A percentile compares a stretch with the other conserved stretches of the same genome.
Conservation (phyloP, 1,284 basidiomycete species). For the Ustilago loliicola region DNA sequence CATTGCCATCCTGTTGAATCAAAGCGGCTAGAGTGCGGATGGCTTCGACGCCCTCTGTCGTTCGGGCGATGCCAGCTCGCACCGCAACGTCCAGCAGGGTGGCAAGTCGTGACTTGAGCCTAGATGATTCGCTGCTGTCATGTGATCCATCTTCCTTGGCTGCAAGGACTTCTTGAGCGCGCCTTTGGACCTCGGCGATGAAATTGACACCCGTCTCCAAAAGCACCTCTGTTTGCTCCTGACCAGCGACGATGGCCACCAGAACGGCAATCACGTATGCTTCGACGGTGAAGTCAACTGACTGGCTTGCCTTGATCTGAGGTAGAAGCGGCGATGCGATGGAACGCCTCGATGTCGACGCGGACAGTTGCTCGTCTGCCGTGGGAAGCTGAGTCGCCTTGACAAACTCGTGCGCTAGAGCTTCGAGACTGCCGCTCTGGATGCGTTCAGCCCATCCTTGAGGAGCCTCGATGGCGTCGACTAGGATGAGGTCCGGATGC, state of each 20-base stretch:
- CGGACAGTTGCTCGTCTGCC: not conserved
- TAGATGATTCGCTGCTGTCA: not conserved
- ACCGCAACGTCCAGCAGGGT: conserved; percentile 27
- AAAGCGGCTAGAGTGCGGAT: conserved; percentile 14
- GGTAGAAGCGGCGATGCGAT: conserved; percentile 17
- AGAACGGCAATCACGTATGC: conserved; percentile 26
- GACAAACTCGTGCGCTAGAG: conserved; percentile 67
- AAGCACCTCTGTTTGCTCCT: not conserved
- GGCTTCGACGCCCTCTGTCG: not conserved
- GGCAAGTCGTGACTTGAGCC: conserved; percentile 25
- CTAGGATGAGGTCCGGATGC: conserved; percentile 59
- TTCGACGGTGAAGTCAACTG: conserved; percentile 14
- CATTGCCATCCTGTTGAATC: conserved; percentile 11
- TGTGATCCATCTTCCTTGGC: not conserved
- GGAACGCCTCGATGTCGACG: conserved; percentile 9
- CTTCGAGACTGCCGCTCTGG: conserved; percentile 50
- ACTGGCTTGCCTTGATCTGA: not conserved
- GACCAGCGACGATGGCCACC: conserved; percentile 8
- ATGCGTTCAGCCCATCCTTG: conserved; percentile 59
- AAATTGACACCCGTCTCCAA: conserved; percentile 10
- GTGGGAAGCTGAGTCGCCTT: conserved; percentile 57
- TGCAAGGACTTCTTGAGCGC: conserved; percentile 18
- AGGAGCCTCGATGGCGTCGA: conserved; percentile 39
- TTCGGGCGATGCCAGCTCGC: conserved; percentile 22
- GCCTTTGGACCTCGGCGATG: conserved; percentile 22